Conservation (phyloP, 2,329 filamentous ascomycete genomes). For the Monilinia fructicola region DNA sequence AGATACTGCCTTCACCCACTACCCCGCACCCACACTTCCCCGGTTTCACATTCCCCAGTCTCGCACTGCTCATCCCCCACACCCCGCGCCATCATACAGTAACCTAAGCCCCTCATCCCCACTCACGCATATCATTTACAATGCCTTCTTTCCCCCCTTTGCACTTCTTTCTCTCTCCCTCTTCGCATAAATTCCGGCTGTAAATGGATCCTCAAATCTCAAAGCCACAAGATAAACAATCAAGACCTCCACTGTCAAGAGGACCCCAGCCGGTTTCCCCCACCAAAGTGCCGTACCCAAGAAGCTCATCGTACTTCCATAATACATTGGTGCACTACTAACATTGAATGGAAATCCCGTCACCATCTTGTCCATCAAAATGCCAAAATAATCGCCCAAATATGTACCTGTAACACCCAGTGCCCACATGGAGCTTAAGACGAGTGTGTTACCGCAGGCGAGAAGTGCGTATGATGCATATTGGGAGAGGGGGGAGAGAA, state of each 20-base stretch:
- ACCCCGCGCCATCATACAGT: background rate
- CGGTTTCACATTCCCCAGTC: conserved; percentile 6
- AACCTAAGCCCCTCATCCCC: conserved; percentile 3
- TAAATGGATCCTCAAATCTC: conserved; percentile 91
- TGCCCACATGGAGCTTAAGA: conserved; percentile 85
- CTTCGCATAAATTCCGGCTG: conserved; percentile 87
- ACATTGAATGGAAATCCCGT: conserved; percentile 96
- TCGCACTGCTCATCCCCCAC: conserved; percentile 2
- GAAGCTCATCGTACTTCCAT: conserved; percentile 90
- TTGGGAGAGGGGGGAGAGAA: conserved; percentile 59
- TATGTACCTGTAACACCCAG: conserved; percentile 95
- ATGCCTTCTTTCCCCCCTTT: conserved; percentile 37
- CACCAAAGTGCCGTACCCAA: conserved; percentile 80
- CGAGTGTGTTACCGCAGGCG: conserved; percentile 74
- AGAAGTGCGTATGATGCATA: conserved; percentile 71
- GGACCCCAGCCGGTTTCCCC: conserved; percentile 81
- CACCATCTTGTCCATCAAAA: conserved; percentile 92
- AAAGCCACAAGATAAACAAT: conserved; percentile 78
- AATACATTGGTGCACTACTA: conserved; percentile 91
- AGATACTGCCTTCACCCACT: background rate
- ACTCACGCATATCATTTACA: conserved; percentile 26
- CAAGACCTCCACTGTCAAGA: conserved; percentile 73
- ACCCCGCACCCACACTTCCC: conserved; percentile 9
- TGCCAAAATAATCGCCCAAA: conserved; percentile 97
- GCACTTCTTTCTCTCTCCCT: conserved; percentile 57